phyloP scores from a whole-genome alignment of 106 monocot species.

The Apostasia shenzhenica region DNA sequence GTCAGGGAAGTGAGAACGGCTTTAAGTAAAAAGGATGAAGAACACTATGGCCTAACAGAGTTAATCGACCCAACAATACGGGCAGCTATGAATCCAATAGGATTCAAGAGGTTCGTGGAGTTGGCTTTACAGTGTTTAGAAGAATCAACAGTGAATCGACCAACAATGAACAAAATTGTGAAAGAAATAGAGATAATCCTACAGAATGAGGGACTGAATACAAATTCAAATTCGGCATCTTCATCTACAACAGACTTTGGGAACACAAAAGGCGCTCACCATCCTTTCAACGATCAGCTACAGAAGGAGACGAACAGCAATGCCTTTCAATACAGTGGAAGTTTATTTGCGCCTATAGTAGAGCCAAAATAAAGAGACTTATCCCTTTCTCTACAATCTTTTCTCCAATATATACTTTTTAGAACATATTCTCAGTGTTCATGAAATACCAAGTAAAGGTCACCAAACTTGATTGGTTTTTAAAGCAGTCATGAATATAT shows the following conservation, averaged over 20 bases:
- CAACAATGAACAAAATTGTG: slow-evolving; percentile 62
- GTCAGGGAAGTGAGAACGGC: slow-evolving; percentile 47
- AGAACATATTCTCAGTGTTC: slow-evolving; percentile 1
- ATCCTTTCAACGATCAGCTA: slow-evolving; percentile 24
- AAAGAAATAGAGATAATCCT: slow-evolving; percentile 49
- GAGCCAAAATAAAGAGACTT: slow-evolving; percentile 22
- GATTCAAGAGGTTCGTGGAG: slow-evolving; percentile 48
- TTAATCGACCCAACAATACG: slow-evolving; percentile 37
- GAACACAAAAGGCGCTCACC: slow-evolving; percentile 8
- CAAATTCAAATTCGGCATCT: slow-evolving; percentile 22
- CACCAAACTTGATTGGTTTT: too few relatives aligned
- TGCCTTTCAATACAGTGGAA: slow-evolving; percentile 28
- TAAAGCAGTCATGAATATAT: too few relatives aligned
- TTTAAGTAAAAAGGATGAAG: slow-evolving; percentile 34
- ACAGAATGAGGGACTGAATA: slow-evolving; percentile 30
- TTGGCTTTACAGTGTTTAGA: slow-evolving; percentile 56
- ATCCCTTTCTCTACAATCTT: not conserved
- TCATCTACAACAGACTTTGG: slow-evolving; percentile 39
- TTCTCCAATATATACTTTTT: not conserved
- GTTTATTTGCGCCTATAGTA: slow-evolving; percentile 12
- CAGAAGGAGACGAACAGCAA: slow-evolving; percentile 20
- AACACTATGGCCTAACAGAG: slow-evolving; percentile 32
- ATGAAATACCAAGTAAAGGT: not conserved
- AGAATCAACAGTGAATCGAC: slow-evolving; percentile 39
- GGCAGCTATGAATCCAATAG: slow-evolving; percentile 18